Conservation (phyloP, 2,329 filamentous ascomycete genomes). For the Fusarium beomiforme region DNA sequence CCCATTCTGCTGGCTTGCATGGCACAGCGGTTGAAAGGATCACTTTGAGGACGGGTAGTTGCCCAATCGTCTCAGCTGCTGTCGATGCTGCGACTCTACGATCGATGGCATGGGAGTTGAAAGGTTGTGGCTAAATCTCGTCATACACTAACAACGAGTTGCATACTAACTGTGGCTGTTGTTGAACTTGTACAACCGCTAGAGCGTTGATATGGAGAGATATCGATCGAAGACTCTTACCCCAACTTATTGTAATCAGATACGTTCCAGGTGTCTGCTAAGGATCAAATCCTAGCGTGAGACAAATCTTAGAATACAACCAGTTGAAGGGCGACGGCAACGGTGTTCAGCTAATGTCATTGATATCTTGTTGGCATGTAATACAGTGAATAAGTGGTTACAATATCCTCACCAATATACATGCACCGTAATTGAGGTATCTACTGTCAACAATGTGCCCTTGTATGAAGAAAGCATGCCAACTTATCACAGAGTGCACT, state of each 20-base stretch:
- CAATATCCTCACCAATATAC: not conserved
- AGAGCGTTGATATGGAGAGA: not conserved
- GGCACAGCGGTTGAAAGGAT: conserved; percentile 4
- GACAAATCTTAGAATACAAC: too few species aligned
- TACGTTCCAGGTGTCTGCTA: not conserved
- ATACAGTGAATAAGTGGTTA: conserved; percentile 6
- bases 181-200: not conserved
- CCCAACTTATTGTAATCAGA: not conserved
- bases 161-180: not conserved
- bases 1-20: conserved; percentile 18
- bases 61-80: conserved; percentile 12
- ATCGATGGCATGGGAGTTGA: conserved; percentile 7
- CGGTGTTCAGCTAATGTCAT: conserved; percentile 15
- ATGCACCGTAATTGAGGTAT: conserved; percentile 6
- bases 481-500: not conserved
- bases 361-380: conserved; percentile 14
- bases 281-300: not conserved
- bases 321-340: conserved; percentile 5
- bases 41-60: conserved; percentile 1
- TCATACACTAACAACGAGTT: conserved; percentile 2
- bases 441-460: not conserved
- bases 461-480: not conserved
- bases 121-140: not conserved
- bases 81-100: conserved; percentile 1
- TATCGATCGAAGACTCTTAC: not conserved